Evolutionary conservation across 1,139 yeast genomes (phyloP).

Genomic region (Taphrina betulina): DNA sequence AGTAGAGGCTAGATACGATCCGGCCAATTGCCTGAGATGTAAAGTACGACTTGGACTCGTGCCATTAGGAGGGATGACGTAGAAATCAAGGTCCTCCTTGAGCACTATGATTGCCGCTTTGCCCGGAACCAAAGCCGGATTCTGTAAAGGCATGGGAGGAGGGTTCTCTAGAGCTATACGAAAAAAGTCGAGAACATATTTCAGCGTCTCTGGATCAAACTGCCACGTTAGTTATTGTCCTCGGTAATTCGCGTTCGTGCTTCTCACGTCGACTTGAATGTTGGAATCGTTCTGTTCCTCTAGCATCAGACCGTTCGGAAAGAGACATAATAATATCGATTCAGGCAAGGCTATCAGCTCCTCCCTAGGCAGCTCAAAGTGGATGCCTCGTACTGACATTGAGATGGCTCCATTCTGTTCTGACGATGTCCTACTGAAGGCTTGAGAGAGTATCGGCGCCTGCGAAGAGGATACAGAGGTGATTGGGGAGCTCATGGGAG

Average conservation of each 20-base stretch:
- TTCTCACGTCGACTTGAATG: constrained; percentile 54
- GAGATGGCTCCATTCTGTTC: constrained; percentile 48
- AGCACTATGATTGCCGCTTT: constrained; percentile 91
- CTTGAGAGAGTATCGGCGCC: constrained; percentile 14
- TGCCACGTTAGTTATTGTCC: too few relatives aligned
- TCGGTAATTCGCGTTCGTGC: too few relatives aligned
- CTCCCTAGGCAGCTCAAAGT: constrained; percentile 74
- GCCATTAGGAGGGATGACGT: constrained; percentile 71
- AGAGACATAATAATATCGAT: constrained; percentile 76
- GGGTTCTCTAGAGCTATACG: constrained; percentile 47
- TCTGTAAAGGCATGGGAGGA: constrained; percentile 39
- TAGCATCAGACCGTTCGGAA: constrained; percentile 84
- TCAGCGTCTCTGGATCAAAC: constrained; percentile 82
- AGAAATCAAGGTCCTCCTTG: constrained; percentile 90
- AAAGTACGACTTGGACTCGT: constrained; percentile 22
- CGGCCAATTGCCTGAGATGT: constrained; percentile 41
- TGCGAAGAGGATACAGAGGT: constrained; percentile 22
- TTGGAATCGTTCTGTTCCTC: constrained; percentile 78
- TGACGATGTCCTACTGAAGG: not conserved
- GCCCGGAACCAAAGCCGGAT: constrained; percentile 63
- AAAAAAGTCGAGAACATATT: constrained; percentile 71
- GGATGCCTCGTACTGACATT: constrained; percentile 61
- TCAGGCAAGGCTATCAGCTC: constrained; percentile 91
- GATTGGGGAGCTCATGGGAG: constrained; percentile 21
- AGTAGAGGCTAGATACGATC: constrained; percentile 58